A percentile compares a stretch with the other conserved stretches of the same genome.
Evolutionary conservation across 805 yeast species (phyloP).

Genomic region (Wilhelminamyces savonicus): DNA sequence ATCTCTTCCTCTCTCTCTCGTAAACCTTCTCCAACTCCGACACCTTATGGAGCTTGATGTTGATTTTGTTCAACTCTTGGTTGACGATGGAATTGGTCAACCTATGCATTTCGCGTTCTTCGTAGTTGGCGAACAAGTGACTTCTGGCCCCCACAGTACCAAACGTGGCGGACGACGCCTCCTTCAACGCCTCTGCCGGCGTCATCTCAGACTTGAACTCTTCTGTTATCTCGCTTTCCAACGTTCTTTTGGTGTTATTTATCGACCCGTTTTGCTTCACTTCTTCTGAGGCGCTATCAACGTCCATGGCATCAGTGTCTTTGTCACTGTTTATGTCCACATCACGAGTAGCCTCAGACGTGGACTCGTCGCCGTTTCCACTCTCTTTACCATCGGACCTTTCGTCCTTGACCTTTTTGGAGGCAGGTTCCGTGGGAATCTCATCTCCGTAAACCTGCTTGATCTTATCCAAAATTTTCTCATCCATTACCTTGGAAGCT

Average conservation of each 20-base stretch:
- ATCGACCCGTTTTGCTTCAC: neutral
- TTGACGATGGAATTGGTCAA: constrained; percentile 53
- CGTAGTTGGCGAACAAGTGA: constrained; percentile 71
- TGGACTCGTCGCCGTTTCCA: neutral
- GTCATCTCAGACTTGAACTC: neutral
- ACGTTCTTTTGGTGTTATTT: too few species aligned
- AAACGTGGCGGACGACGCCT: constrained; percentile 63
- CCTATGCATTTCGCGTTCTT: constrained; percentile 70
- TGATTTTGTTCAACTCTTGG: constrained; percentile 56
- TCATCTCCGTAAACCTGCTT: constrained; percentile 20
- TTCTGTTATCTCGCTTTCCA: neutral
- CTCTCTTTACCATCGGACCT: neutral
- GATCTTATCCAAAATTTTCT: constrained; percentile 32
- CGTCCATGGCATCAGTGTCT: neutral
- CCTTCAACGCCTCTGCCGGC: constrained; percentile 28
- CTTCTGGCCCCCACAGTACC: constrained; percentile 76
- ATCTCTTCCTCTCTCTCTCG: constrained; percentile 55
- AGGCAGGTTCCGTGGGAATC: neutral
- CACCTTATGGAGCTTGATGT: constrained; percentile 54
- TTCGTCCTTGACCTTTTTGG: constrained; percentile 3
- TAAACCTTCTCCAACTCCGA: constrained; percentile 57
- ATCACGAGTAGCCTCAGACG: constrained; percentile 3
- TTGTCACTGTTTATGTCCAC: constrained; percentile 1
- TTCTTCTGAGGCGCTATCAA: too few species aligned
- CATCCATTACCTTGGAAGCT: constrained; percentile 49